A percentile compares a stretch with the other conserved stretches of the same genome.
phyloP scores from a whole-genome alignment of 352 stramenopile genomes.

The Phytophthora litchii region DNA sequence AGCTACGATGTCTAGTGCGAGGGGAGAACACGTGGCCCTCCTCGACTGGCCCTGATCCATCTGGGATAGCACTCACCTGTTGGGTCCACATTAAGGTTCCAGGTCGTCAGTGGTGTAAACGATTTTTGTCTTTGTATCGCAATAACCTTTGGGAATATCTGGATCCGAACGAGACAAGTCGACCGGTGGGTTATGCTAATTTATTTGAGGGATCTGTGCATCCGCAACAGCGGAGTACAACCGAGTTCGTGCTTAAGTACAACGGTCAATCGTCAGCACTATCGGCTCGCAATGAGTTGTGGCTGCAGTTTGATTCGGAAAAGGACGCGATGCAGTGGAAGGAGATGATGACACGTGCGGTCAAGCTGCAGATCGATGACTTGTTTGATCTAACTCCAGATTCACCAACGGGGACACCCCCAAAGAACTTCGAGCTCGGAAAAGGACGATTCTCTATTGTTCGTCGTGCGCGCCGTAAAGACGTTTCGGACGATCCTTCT shows the following conservation, averaged over 20 bases:
- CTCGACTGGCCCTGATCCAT: conserved; percentile 17
- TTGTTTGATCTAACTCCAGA: conserved; percentile 71
- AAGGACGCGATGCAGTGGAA: conserved; percentile 51
- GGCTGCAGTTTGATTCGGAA: conserved; percentile 61
- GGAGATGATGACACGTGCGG: conserved; percentile 40
- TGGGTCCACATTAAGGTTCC: conserved; percentile 74
- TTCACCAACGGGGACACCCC: conserved; percentile 36
- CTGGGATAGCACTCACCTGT: conserved; percentile 35
- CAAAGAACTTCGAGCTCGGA: conserved; percentile 74
- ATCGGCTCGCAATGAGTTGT: conserved; percentile 62
- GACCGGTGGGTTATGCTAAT: conserved; percentile 78
- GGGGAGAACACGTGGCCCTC: conserved; percentile 28
- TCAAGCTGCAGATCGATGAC: conserved; percentile 63
- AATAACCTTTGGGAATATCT: conserved; percentile 84
- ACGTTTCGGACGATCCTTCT: conserved; percentile 10
- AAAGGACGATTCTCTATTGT: conserved; percentile 86
- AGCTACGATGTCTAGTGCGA: conserved; percentile 40
- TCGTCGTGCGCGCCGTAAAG: conserved; percentile 54
- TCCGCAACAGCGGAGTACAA: conserved; percentile 48
- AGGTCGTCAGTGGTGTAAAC: conserved; percentile 67
- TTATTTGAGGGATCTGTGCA: conserved; percentile 72
- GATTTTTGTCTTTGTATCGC: conserved; percentile 70
- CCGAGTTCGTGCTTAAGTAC: conserved; percentile 67
- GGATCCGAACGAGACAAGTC: conserved; percentile 60
- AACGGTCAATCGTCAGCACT: conserved; percentile 52